Evolutionary conservation across 371 early-diverging fungal species (phyloP).

Genomic region (Rhizopus arrhizus): DNA sequence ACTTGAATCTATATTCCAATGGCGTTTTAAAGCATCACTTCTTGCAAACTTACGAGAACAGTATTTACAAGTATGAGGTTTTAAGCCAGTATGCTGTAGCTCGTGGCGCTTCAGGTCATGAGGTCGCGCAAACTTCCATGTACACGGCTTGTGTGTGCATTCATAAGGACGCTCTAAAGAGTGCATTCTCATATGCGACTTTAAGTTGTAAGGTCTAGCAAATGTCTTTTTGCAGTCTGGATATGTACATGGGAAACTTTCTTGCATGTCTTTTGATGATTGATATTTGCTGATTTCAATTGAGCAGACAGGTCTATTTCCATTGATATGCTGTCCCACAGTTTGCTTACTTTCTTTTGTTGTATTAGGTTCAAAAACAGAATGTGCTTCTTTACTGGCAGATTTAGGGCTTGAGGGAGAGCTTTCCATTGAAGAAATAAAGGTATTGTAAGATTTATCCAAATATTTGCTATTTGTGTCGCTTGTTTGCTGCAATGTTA

Average conservation of each 20-base stretch:
- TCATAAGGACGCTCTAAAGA: conserved; percentile 73
- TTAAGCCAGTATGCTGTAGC: conserved; percentile 63
- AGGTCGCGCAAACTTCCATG: conserved; percentile 63
- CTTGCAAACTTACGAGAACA: conserved; percentile 75
- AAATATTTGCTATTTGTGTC: neutral
- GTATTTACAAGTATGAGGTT: conserved; percentile 57
- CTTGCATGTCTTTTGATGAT: neutral
- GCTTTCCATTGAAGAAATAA: no score
- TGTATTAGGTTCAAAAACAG: no score
- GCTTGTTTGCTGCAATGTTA: neutral
- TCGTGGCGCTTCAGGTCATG: conserved; percentile 84
- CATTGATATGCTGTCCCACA: no score
- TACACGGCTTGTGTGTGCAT: conserved; percentile 57
- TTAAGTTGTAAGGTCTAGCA: conserved; percentile 78
- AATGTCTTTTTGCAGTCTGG: conserved; percentile 67
- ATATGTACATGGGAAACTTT: conserved; percentile 16
- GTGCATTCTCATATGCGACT: conserved; percentile 76
- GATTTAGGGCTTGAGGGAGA: no score
- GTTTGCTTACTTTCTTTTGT: no score
- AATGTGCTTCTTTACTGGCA: no score
- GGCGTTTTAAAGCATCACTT: conserved; percentile 70
- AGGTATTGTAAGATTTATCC: neutral
- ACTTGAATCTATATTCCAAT: conserved; percentile 34
- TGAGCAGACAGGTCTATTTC: neutral
- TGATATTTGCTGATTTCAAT: neutral